Percentiles rank a stretch among this genome's conserved stretches.
Evolutionary conservation across 768 basidiomycete genomes (phyloP).

Genomic region (Pisolithus orientalis): DNA sequence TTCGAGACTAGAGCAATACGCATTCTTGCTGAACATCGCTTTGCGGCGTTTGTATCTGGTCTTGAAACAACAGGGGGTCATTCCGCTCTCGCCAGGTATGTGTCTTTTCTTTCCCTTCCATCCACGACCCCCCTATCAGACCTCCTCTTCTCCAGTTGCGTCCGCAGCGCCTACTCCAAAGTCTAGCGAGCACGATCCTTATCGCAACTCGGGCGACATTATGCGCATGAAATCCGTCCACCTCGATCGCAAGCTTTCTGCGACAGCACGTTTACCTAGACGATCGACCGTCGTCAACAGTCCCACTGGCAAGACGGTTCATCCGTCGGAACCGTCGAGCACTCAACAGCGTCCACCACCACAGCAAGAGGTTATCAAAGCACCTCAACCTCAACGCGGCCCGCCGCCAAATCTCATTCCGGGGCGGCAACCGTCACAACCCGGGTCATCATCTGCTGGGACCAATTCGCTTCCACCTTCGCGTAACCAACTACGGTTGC

Average conservation of each 20-base stretch:
- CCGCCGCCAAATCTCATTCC: constrained; percentile 31
- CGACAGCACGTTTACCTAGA: constrained; percentile 86
- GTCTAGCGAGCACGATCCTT: constrained; percentile 58
- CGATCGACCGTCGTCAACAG: constrained; percentile 95
- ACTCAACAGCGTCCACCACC: constrained; percentile 33
- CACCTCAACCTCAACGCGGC: constrained; percentile 37
- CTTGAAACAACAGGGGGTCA: constrained; percentile 83
- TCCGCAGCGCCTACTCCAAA: constrained; percentile 29
- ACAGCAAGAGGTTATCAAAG: constrained; percentile 32
- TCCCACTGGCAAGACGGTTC: constrained; percentile 81
- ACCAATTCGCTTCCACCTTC: constrained; percentile 27
- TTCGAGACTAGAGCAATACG: constrained; percentile 93
- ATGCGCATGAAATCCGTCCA: constrained; percentile 94
- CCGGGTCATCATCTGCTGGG: constrained; percentile 14
- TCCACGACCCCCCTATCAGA: constrained; percentile 7
- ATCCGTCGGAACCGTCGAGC: constrained; percentile 54
- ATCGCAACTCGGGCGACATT: constrained; percentile 83
- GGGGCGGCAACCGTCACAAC: constrained; percentile 30
- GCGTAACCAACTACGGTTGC: constrained; percentile 35
- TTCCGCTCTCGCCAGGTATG: constrained; percentile 74
- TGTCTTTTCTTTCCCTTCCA: constrained; percentile 4
- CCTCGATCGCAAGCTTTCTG: constrained; percentile 91
- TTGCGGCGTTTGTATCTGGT: constrained; percentile 84
- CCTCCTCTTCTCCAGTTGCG: constrained; percentile 12
- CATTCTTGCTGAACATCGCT: constrained; percentile 94